Conservation (phyloP, 352 stramenopile species). For the Paralagenidium karlingii region DNA sequence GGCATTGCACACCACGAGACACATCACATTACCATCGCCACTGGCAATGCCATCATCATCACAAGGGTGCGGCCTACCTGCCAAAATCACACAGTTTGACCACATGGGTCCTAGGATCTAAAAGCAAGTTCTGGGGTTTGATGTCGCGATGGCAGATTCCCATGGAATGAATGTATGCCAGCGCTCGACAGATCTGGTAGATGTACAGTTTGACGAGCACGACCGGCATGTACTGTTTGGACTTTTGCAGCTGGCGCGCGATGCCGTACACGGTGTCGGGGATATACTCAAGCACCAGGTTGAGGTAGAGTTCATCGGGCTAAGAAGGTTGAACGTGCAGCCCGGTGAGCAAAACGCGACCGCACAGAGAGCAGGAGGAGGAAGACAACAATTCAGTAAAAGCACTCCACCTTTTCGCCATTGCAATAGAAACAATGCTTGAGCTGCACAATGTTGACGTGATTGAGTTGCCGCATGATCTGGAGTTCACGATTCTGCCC, state of each 20-base stretch:
- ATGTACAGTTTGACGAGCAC: conserved; percentile 99
- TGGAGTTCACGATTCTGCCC: conserved; percentile 96
- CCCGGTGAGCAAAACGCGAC: background rate
- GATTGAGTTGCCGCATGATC: conserved; percentile 98
- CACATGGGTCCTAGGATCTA: conserved; percentile 94
- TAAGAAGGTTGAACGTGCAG: conserved; percentile 9
- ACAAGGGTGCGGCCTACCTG: conserved; percentile 25
- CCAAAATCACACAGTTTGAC: conserved; percentile 99
- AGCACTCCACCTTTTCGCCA: conserved; percentile 46
- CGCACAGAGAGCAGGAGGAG: background rate
- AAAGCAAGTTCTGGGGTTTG: conserved; percentile 98
- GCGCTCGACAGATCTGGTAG: conserved; percentile 96
- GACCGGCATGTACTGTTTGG: conserved; percentile 94
- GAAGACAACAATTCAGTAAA: background rate
- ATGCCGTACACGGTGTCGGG: conserved; percentile 98
- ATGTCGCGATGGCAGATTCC: conserved; percentile 99
- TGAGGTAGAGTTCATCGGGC: conserved; percentile 96
- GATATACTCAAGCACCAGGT: conserved; percentile 99
- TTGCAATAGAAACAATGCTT: conserved; percentile 99
- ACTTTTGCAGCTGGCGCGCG: conserved; percentile 92
- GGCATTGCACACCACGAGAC: background rate
- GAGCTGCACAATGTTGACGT: conserved; percentile 98
- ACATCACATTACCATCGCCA: too few species aligned
- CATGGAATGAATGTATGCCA: conserved; percentile 96
- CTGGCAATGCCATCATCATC: too few species aligned